Base-by-base conservation (phyloP, 2,329 filamentous ascomycete genomes). In the Colletotrichum agaves region DNA sequence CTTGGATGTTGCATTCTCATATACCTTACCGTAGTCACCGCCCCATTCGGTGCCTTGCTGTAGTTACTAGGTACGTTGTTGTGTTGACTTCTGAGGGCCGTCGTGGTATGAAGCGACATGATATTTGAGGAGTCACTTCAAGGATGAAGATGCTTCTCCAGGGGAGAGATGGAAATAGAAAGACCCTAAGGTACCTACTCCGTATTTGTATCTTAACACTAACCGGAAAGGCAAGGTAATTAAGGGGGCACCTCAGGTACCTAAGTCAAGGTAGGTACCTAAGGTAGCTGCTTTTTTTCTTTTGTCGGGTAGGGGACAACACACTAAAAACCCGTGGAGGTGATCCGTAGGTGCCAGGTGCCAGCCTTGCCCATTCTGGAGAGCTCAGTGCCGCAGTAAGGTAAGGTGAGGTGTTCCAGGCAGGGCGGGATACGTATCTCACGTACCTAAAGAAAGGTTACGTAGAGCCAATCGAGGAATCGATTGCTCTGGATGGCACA, bases 321-420 rank as follows among this genome's bases (percentile, higher is more conserved):
- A 57, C 50, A 57, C 63, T 66, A 66, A 63, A 63, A 66, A 50
- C 41, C 49, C 57, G 63, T 44, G 63, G 63, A 49, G 27, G 35
- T 49, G 41, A 12, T 33, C 57, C 41, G 19, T 37, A 52, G 46
- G 59, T 19, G 21, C 47, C 39, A 35, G 3, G 10, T 62, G 13
- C 17, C 61, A 27, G 49, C 50, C 44, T 58, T 39, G 58, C 52
- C 61, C 53, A 60, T 7, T 33, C n/a, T 43, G 35, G 46, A 44
- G 46, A 63, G 53, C 46, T 64, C 27, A 50, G 21, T 50, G n/a
- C 41, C 15, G 41, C 41, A n/a, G 41, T 15, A 19, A 60, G 53
- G 21, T 35, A 17, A 23, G n/a, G 55, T 33, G 49, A 19, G 49
- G 49, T 23, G 27, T 52, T 52, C 49, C 31, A 37, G 31, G n/a